Conservation (phyloP, 2,329 filamentous ascomycete species). For the Periconia sp. region DNA sequence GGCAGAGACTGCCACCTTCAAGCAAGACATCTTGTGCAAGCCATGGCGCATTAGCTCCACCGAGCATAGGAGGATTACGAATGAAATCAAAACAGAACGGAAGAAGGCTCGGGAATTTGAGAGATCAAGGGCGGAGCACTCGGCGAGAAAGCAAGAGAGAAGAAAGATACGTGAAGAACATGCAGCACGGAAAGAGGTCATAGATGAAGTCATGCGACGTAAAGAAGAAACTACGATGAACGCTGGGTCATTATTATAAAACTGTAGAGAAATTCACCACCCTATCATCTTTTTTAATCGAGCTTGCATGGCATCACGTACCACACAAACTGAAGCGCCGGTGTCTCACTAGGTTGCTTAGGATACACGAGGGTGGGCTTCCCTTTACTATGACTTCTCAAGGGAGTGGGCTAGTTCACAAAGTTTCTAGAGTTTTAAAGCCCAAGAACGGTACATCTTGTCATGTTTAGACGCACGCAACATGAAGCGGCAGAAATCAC, state of each 20-base stretch:
- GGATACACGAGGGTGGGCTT: no score
- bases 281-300: no score
- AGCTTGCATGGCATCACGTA: no score
- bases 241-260: conserved; percentile 45
- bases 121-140: conserved; percentile 41
- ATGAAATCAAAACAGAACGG: conserved; percentile 45
- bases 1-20: conserved; percentile 57
- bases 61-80: conserved; percentile 52
- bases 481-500: no score
- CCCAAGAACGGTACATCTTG: no score
- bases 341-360: no score
- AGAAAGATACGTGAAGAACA: conserved; percentile 38
- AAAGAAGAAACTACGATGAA: conserved; percentile 53
- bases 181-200: conserved; percentile 41
- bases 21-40: conserved; percentile 55
- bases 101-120: conserved; percentile 46
- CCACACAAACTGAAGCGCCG: no score
- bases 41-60: conserved; percentile 59
- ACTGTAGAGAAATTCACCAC: no score
- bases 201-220: conserved; percentile 49
- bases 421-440: background rate
- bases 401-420: no score
- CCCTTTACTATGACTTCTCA: no score
- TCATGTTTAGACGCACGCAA: no score
- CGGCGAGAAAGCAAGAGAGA: conserved; percentile 39